A percentile compares a stretch with the other conserved stretches of the same genome.
Evolutionary conservation across 306 rosid species (phyloP).

Genomic region (Oxytropis ochrocephala): DNA sequence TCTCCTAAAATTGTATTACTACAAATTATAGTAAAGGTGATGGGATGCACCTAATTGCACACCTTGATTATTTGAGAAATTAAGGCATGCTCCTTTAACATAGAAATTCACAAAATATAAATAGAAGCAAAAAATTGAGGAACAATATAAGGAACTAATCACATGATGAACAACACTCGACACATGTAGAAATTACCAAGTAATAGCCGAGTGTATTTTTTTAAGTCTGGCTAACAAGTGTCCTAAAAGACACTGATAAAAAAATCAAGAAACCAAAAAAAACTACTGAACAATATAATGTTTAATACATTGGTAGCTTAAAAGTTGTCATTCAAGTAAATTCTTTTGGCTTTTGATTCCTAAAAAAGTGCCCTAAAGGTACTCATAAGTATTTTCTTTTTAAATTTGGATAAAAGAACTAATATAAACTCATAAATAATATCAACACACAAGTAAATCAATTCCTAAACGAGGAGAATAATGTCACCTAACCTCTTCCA

Average conservation of each 20-base stretch:
- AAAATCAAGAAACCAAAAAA: no score
- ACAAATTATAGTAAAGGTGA: neutral
- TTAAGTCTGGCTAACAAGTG: no score
- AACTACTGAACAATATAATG: no score
- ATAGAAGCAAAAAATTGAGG: neutral
- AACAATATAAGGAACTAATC: slow-evolving; percentile 6
- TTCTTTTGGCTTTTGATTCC: neutral
- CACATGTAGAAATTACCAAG: neutral
- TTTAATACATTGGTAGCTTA: neutral
- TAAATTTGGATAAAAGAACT: neutral
- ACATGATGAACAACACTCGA: neutral
- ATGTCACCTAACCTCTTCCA: slow-evolving; percentile 71
- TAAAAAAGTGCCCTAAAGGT: neutral
- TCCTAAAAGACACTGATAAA: no score
- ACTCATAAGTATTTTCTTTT: neutral
- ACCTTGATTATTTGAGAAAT: neutral
- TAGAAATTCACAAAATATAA: neutral
- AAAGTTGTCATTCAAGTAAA: neutral
- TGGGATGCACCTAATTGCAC: neutral
- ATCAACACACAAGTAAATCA: neutral
- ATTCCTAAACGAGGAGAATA: neutral
- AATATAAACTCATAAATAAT: neutral
- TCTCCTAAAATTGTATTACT: slow-evolving; percentile 5
- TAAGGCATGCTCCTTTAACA: neutral
- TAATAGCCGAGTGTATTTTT: neutral